Conservation (phyloP, 352 stramenopile genomes). For the Pythium utonaiense region DNA sequence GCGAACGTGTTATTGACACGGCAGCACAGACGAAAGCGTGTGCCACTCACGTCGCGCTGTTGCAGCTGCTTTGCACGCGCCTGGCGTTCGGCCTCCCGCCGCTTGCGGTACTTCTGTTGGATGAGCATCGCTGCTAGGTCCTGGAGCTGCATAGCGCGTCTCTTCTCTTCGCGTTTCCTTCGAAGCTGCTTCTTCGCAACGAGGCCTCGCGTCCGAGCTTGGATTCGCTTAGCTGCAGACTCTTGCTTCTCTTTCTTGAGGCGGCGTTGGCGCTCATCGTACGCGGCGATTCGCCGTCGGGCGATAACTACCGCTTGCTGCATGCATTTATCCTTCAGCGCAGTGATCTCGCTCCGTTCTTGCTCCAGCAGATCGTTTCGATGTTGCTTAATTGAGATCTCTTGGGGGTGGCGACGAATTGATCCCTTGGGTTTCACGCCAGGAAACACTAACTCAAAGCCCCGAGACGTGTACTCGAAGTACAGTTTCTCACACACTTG, state of each 20-base stretch:
- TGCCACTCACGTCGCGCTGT: conserved; percentile 9
- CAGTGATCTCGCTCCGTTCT: conserved; percentile 5
- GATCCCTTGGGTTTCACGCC: conserved; percentile 30
- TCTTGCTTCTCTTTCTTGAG: conserved; percentile 20
- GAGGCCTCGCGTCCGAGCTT: conserved; percentile 8
- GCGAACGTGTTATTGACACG: conserved; percentile 30
- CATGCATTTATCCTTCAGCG: conserved; percentile 15
- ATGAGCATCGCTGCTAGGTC: conserved; percentile 30
- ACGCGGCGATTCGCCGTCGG: conserved; percentile 25
- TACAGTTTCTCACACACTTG: conserved; percentile 37
- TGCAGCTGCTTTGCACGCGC: neutral
- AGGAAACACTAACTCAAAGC: conserved; percentile 42
- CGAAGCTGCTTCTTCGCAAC: conserved; percentile 14
- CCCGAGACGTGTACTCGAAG: conserved; percentile 39
- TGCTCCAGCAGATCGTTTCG: conserved; percentile 7
- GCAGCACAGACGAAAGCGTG: conserved; percentile 21
- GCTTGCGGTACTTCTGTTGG: conserved; percentile 23
- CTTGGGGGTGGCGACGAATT: conserved; percentile 26
- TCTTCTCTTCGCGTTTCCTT: conserved; percentile 11
- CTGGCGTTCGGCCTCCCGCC: conserved; percentile 5
- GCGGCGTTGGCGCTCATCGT: conserved; percentile 3
- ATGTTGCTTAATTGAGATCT: conserved; percentile 17
- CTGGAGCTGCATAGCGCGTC: conserved; percentile 15
- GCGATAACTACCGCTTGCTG: conserved; percentile 18
- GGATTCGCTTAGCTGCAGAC: conserved; percentile 24